These are phyloP conservation scores for Linnemannia schmuckeri DNA, from an alignment of 192 early-diverging fungal genomes.

Conservation along the genomic window DNA sequence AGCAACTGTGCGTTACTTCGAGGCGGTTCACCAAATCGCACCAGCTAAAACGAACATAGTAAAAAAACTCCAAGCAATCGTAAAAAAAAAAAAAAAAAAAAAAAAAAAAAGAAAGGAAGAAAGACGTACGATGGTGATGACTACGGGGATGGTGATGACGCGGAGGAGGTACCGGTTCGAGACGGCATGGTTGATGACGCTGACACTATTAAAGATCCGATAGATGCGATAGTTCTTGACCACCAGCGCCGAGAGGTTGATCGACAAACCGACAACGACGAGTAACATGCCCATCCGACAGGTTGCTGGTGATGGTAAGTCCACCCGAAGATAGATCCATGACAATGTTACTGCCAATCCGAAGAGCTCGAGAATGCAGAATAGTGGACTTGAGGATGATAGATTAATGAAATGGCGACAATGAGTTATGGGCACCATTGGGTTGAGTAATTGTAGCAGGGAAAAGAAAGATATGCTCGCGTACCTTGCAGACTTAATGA, in stretches of 20 bases:
- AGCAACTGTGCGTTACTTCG: background rate
- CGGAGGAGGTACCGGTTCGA: conserved; percentile 26
- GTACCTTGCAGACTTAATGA: conserved; percentile 48
- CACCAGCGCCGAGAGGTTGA: conserved; percentile 39
- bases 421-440: background rate
- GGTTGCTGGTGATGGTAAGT: conserved; percentile 5
- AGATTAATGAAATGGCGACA: background rate
- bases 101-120: background rate
- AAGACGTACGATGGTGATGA: conserved; percentile 13
- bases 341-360: conserved; percentile 28
- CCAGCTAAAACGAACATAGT: background rate
- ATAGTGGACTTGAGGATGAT: conserved; percentile 2
- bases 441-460: background rate
- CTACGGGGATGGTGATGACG: conserved; percentile 16
- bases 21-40: background rate
- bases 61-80: background rate
- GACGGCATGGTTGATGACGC: conserved; percentile 33
- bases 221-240: conserved; percentile 41
- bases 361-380: conserved; percentile 27
- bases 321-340: conserved; percentile 14
- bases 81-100: background rate
- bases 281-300: conserved; percentile 29
- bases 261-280: conserved; percentile 20
- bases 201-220: conserved; percentile 34
- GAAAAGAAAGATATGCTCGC: background rate